These are phyloP conservation scores for Verticillium isaacii DNA, from an alignment of 2,329 filamentous ascomycete species.

Conservation along the genomic window DNA sequence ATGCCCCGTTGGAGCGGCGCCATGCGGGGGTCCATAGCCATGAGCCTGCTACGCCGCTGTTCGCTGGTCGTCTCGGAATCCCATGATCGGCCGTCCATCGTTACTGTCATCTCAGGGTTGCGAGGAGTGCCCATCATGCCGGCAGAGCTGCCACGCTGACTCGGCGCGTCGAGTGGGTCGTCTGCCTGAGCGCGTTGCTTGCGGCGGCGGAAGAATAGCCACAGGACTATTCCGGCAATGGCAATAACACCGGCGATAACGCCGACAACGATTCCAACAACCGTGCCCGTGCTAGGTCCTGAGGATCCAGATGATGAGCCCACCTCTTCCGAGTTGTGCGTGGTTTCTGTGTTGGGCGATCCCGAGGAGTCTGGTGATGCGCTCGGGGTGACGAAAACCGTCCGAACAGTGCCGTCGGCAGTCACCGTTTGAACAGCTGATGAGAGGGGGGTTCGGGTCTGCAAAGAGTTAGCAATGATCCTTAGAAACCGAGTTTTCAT, in stretches of 20 bases:
- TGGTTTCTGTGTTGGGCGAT: constrained; percentile 3
- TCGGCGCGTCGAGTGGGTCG: constrained; percentile 29
- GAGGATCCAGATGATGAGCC: constrained; percentile 1
- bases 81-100: constrained; percentile 16
- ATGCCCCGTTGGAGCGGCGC: constrained; percentile 55
- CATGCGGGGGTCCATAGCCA: constrained; percentile 59
- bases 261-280: constrained; percentile 37
- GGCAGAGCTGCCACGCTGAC: constrained; percentile 42
- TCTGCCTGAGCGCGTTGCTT: constrained; percentile 32
- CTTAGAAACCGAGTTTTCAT: neutral
- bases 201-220: constrained; percentile 40
- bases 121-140: constrained; percentile 40
- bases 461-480: neutral
- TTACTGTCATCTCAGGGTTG: constrained; percentile 34
- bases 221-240: constrained; percentile 28
- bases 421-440: constrained; percentile 49
- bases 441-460: constrained; percentile 22
- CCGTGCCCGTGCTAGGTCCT: constrained; percentile 38
- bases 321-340: constrained; percentile 1
- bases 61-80: constrained; percentile 7
- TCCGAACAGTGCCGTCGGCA: constrained; percentile 45
- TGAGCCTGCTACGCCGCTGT: constrained; percentile 41
- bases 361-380: constrained; percentile 17
- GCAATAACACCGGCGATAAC: constrained; percentile 35
- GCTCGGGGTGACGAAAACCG: constrained; percentile 49